phyloP scores from a whole-genome alignment of 192 early-diverging fungal genomes.

The Endogone sp. region DNA sequence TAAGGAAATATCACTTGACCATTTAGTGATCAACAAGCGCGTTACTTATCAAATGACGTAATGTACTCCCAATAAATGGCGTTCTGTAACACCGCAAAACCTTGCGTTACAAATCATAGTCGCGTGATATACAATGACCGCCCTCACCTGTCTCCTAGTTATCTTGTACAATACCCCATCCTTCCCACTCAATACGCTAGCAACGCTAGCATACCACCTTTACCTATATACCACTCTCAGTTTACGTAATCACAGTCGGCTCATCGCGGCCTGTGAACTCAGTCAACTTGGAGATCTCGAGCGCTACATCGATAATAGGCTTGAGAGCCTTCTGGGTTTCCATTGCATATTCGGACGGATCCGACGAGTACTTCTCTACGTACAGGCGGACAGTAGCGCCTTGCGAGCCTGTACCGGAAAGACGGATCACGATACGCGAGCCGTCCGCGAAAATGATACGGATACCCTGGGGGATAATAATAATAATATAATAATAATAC shows the following conservation, averaged over 20 bases:
- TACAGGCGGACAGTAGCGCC: constrained; percentile 97
- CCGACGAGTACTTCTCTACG: constrained; percentile 84
- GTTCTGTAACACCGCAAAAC: too few species aligned
- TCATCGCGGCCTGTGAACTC: constrained; percentile 82
- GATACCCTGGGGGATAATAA: constrained; percentile 62
- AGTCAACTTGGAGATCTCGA: constrained; percentile 68
- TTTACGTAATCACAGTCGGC: constrained; percentile 89
- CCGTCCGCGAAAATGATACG: constrained; percentile 90
- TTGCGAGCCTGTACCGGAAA: constrained; percentile 92
- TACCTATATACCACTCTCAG: neutral
- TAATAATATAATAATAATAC: too few species aligned
- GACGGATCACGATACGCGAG: constrained; percentile 86
- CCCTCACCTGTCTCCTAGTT: too few species aligned
- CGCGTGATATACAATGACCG: too few species aligned
- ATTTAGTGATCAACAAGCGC: too few species aligned
- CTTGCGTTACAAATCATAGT: too few species aligned
- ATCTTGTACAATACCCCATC: neutral
- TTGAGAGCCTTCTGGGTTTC: constrained; percentile 85
- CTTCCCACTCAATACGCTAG: too few species aligned
- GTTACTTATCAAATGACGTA: too few species aligned
- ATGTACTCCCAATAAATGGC: too few species aligned
- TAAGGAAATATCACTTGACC: too few species aligned
- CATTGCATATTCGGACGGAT: constrained; percentile 49
- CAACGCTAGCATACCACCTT: too few species aligned
- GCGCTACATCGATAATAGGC: constrained; percentile 81